Evolutionary conservation across 2,329 filamentous ascomycete species (phyloP).

Genomic region (Lasiodiplodia sp.): DNA sequence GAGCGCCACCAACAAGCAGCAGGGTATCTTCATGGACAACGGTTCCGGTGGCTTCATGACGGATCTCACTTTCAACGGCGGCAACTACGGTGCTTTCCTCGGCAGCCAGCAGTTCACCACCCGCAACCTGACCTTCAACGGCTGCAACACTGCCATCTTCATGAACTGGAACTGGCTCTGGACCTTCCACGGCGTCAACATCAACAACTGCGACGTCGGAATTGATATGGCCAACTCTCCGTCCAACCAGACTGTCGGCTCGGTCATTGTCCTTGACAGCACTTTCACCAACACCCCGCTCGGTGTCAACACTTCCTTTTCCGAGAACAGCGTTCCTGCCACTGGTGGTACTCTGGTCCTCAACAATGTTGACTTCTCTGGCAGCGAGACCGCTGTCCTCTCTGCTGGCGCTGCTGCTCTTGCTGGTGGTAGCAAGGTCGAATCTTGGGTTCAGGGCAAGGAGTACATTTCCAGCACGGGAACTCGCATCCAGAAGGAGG

Average conservation of each 20-base stretch:
- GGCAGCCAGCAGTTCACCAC: constrained; percentile 70
- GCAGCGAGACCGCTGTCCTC: constrained; percentile 72
- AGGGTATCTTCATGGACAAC: constrained; percentile 68
- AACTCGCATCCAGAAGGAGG: constrained; percentile 63
- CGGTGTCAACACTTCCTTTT: constrained; percentile 79
- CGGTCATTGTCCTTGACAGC: constrained; percentile 83
- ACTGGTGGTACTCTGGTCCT: constrained; percentile 84
- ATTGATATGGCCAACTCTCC: constrained; percentile 64
- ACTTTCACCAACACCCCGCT: constrained; percentile 76
- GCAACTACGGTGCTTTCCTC: constrained; percentile 64
- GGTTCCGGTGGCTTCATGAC: constrained; percentile 67
- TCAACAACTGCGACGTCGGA: constrained; percentile 56
- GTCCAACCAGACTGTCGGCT: constrained; percentile 79
- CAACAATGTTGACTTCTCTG: constrained; percentile 87
- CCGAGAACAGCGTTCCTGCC: constrained; percentile 69
- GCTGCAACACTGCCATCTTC: constrained; percentile 58
- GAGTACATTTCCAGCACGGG: constrained; percentile 65
- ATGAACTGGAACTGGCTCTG: constrained; percentile 65
- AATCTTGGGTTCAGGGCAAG: constrained; percentile 81
- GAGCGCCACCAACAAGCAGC: constrained; percentile 56
- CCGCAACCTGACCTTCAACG: constrained; percentile 59
- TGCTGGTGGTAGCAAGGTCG: constrained; percentile 71
- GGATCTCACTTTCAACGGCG: constrained; percentile 67
- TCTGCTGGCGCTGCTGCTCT: constrained; percentile 68
- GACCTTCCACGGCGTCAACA: constrained; percentile 55